Evolutionary conservation across 257 asterid species (phyloP), one percentile per base, ranked within the genome.

Genomic region (Petunia axillaris): DNA sequence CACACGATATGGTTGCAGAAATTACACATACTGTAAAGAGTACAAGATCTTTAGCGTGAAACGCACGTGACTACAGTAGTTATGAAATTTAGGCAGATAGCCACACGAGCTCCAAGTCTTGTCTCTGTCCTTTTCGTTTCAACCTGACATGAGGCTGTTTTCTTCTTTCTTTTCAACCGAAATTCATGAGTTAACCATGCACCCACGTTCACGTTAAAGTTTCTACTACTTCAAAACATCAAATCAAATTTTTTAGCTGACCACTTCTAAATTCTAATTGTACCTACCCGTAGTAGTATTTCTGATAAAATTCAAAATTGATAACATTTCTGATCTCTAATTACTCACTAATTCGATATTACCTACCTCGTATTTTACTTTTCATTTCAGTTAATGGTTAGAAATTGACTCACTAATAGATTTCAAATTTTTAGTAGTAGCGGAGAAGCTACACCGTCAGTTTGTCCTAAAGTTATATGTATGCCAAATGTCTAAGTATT

Each of bases 171-270:
- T 84, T 81, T 64, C 87, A 84, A 74, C 85, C 55, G 46, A 41
- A 84, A 70, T 43, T 84, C 87, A 77, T 43, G 67, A 77, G 74
- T 81, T 41, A 8, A 77, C 80, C 84, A 77, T 84, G 87, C 84
- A 68, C 14, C 48, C 64, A 84, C 73, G 82, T 67, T 36, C 81
- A 82, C 81, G 73, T 64, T 71, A 71, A 71, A 11, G 77, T 48
- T 11, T 71, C 57, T 52, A 8, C 57, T 52, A 67, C 75, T 41
- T 67, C 75, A 71, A 71, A 25, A 25, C 25, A 25, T 25, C 25
- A 25, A 25, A 25, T 25, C 25, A 25, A 25, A 25, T 0, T 25
- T 25, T 25, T 25, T 25, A 25, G 25, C 25, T 25, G 25, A 25
- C 25, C 25, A 25, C 25, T 25, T 25, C 25, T 25, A 25, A 25